Evolutionary conservation across 805 yeast species (phyloP), one percentile per base, ranked within the genome.

Genomic region (Yamadazyma insecticola): DNA sequence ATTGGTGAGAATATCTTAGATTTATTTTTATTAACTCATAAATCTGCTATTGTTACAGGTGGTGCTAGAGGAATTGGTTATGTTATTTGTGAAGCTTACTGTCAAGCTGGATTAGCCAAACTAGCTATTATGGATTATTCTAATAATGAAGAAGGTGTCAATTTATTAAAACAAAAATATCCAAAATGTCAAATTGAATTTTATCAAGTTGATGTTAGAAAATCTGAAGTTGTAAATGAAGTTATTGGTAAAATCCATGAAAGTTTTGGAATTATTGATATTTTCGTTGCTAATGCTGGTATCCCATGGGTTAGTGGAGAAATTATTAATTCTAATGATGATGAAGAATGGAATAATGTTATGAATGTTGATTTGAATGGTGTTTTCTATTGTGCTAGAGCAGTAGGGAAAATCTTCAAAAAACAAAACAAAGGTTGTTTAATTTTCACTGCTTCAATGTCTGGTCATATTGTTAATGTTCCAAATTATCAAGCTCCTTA

Each of bases 401-500:
- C 71, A 31, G 73, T 79, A 23, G 96, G 96, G 30, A 64, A 63
- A 42, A 67, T 79, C 35, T 88, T 88, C 70, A 74, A 75, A 55
- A 62, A 72, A 47, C 87, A 83, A 50, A 82, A 84, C 12, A 60
- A 57, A 37, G 96, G 96, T 19, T 81, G 94, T 1, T 67, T 88
- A 45, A 76, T 87, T 45, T 70, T 83, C 57, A 87, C 96, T 4
- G 88, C 94, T 4, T 84, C 95, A 23, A 87, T 87, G 84, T 81
- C 92, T 16, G 96, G 85, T 11, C 87, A 80, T 60, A 79, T 88
- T 47, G 92, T 78, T 47, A 87, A 87, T 57, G 75, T 78, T 40
- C 96, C 96, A 15, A 92, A 88, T 57, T 67, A 76, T 52, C 96
- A 87, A 62, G 82, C 95, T 10, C 77, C 82, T 23, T 86, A 86